Conservation (phyloP, 108 stramenopile genomes). For the Cyclotella baltica region DNA sequence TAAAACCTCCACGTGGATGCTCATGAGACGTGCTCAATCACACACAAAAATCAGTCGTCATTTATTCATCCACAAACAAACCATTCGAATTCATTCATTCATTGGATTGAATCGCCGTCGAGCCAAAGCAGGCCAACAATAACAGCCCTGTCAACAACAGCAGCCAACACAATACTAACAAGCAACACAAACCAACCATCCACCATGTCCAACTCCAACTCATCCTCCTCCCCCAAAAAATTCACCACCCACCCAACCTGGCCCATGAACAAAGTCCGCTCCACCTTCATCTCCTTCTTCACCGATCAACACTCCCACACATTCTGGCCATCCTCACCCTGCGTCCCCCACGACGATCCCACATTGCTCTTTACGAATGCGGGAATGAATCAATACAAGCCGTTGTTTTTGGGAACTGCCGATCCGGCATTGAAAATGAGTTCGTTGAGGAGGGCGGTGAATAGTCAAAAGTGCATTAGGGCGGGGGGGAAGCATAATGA, state of each 20-base stretch:
- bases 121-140: too few species aligned
- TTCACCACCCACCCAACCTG: constrained; percentile 72
- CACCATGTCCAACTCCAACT: constrained; percentile 37
- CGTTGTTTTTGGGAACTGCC: constrained; percentile 94
- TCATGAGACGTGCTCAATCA: too few species aligned
- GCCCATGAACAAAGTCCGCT: constrained; percentile 95
- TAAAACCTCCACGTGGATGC: too few species aligned
- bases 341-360: constrained; percentile 99
- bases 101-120: too few species aligned
- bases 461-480: constrained; percentile 99
- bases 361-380: constrained; percentile 99
- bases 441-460: constrained; percentile 90
- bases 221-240: too few species aligned
- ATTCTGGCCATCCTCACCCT: constrained; percentile 92
- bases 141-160: too few species aligned
- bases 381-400: constrained; percentile 99
- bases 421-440: constrained; percentile 92
- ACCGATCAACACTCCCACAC: constrained; percentile 80
- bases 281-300: constrained; percentile 97
- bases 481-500: constrained; percentile 99
- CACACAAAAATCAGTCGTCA: too few species aligned
- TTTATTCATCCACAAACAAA: too few species aligned
- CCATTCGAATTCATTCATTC: too few species aligned
- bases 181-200: not conserved
- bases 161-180: too few species aligned